Percentiles rank a stretch among this genome's conserved stretches.
Conservation (phyloP, 1,284 basidiomycete species). For the Ganoderma leucocontextum region DNA sequence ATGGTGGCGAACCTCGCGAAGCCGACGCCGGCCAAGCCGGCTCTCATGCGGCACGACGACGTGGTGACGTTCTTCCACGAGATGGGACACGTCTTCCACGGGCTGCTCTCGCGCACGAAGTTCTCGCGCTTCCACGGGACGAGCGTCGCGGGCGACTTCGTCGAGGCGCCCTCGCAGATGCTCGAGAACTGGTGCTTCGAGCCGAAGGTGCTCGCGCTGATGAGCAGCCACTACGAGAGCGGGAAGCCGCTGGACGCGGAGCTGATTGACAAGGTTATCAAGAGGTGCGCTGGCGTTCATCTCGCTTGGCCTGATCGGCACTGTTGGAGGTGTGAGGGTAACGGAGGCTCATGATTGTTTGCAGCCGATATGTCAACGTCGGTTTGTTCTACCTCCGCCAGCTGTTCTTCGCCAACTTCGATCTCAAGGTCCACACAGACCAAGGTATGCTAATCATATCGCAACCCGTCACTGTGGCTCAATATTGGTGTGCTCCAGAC, state of each 20-base stretch:
- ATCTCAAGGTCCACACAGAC: slow-evolving; percentile 79
- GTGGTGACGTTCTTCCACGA: slow-evolving; percentile 86
- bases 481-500: slow-evolving; percentile 46
- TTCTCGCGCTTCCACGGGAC: slow-evolving; percentile 85
- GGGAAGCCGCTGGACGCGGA: slow-evolving; percentile 76
- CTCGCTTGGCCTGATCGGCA: background rate
- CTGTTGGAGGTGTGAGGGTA: background rate
- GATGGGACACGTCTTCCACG: slow-evolving; percentile 91
- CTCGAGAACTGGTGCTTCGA: slow-evolving; percentile 94
- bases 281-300: slow-evolving; percentile 56
- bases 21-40: slow-evolving; percentile 79
- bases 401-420: slow-evolving; percentile 84
- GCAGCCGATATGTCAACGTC: slow-evolving; percentile 80
- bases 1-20: slow-evolving; percentile 93
- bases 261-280: slow-evolving; percentile 81
- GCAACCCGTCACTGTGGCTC: background rate
- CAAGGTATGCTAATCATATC: slow-evolving; percentile 49
- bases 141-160: slow-evolving; percentile 82
- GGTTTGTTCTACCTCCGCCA: slow-evolving; percentile 84
- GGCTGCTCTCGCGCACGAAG: slow-evolving; percentile 74
- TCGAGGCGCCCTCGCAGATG: slow-evolving; percentile 90
- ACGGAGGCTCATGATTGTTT: slow-evolving; percentile 7
- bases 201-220: slow-evolving; percentile 72
- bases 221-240: slow-evolving; percentile 83
- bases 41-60: slow-evolving; percentile 84